phyloP scores from a whole-genome alignment of 148 eudicot species.

The Rhododendron kiyosumense region DNA sequence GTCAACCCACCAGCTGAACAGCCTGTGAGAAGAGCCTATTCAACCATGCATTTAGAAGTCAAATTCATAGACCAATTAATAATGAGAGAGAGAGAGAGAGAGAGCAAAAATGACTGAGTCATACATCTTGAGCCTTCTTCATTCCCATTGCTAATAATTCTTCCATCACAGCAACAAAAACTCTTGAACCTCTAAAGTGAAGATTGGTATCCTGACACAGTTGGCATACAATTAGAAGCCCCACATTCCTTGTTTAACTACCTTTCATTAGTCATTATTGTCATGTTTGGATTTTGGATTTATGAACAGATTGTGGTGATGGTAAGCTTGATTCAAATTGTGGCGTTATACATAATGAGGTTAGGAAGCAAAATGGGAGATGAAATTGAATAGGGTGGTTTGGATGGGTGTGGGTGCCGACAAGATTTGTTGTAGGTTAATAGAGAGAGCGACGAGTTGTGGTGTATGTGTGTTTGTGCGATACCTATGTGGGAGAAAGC shows the following conservation, averaged over 20 bases:
- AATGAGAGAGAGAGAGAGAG: background rate
- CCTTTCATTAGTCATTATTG: background rate
- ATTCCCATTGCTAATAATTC: conserved; percentile 77
- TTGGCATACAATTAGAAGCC: background rate
- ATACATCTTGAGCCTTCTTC: conserved; percentile 72
- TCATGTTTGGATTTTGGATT: background rate
- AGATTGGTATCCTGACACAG: conserved; percentile 57
- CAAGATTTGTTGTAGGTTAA: background rate
- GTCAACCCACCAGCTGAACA: conserved; percentile 98
- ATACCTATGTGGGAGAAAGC: background rate
- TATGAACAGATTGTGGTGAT: background rate
- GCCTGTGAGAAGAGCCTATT: conserved; percentile 69
- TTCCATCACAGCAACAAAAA: conserved; percentile 77
- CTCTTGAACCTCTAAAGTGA: conserved; percentile 76
- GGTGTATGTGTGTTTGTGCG: background rate
- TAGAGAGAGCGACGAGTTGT: background rate
- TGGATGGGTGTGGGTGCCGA: background rate
- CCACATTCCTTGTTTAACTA: background rate
- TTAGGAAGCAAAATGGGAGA: background rate
- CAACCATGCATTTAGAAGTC: conserved; percentile 8
- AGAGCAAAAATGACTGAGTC: background rate
- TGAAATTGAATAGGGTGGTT: background rate
- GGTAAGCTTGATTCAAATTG: background rate
- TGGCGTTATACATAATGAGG: background rate
- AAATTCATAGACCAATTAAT: background rate